A percentile compares a stretch with the other conserved stretches of the same genome.
These are phyloP conservation scores for Cystobasidium ongulense DNA, from an alignment of 768 basidiomycete genomes.

Conservation along the genomic window DNA sequence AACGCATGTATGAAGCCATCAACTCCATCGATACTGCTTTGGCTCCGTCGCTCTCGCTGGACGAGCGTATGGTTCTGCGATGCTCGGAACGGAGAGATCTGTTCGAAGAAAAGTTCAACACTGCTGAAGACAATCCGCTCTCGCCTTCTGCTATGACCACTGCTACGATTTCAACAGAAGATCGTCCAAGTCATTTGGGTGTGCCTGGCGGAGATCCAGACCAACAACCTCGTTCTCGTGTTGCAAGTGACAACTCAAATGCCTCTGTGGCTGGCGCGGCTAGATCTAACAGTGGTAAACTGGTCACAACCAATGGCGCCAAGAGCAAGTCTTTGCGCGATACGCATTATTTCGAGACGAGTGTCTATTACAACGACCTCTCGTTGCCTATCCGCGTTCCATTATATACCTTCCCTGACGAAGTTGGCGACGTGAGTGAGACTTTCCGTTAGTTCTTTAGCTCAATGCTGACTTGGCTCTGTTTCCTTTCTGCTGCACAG, in stretches of 20 bases:
- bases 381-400: constrained; percentile 85
- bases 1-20: constrained; percentile 81
- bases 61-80: constrained; percentile 82
- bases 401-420: constrained; percentile 76
- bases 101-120: constrained; percentile 70
- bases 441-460: neutral
- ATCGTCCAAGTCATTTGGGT: neutral
- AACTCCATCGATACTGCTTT: constrained; percentile 81
- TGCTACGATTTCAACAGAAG: too few species aligned
- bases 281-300: neutral
- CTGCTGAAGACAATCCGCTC: neutral
- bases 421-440: constrained; percentile 82
- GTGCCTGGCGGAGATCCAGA: neutral
- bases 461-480: neutral
- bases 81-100: constrained; percentile 83
- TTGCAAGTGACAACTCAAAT: neutral
- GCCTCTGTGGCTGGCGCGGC: neutral
- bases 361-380: constrained; percentile 69
- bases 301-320: neutral
- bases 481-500: constrained; percentile 47
- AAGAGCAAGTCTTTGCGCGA: constrained; percentile 53
- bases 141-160: neutral
- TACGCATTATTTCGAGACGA: constrained; percentile 87
- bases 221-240: neutral
- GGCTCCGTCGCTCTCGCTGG: constrained; percentile 66